Base-by-base conservation (phyloP, 1,284 basidiomycete species). In the Cutaneotrichosporon dermatis region DNA sequence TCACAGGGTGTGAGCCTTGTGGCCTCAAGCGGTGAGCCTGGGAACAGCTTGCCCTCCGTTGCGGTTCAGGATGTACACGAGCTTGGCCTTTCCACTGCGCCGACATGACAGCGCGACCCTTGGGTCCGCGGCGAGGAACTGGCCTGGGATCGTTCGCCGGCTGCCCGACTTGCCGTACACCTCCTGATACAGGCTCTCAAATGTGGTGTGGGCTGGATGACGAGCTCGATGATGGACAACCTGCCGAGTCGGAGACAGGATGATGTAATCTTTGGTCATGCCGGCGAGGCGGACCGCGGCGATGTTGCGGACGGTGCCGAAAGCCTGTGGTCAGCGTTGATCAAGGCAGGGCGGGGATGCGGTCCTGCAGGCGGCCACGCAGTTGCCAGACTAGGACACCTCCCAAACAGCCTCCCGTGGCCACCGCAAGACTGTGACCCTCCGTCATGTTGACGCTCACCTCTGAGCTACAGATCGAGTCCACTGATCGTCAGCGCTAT, bases 41-140 rank as follows among this genome's bases (percentile, higher is more conserved):
- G 96, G 33, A 93, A 96, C 63, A 97, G 80, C 78, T 96, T 95
- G 63, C 93, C 93, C 9, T 92, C 92, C 0, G 92, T 97, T 94
- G 59, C 92, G 84, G 77, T 95, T 95, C 53, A 95, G 83, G 71
- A 95, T 90, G 74, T 94, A 94, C 9, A 94, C 92, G 15, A 97
- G 83, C 77, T 97, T 97, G n/a, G 91, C 69, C 74, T 74, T 76
- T 76, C 75, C 35, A 64, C 59, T 8, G 77, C 69, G 61, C 76
- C 78, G 67, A 86, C 90, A 98, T 94, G 62, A 94, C 87, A 66
- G 88, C 88, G 59, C 93, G 85, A 34, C 93, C 93, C 76, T 96
- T 96, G 3, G 94, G 73, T 98, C 93, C 0, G 86, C 88, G 4
- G 93, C 93, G 39, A 98, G 82, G 73, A 90, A 94, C 76, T 98